Conservation (phyloP, 225 moss, liverwort and hornwort genomes). For the Pseudoscleropodium purum region DNA sequence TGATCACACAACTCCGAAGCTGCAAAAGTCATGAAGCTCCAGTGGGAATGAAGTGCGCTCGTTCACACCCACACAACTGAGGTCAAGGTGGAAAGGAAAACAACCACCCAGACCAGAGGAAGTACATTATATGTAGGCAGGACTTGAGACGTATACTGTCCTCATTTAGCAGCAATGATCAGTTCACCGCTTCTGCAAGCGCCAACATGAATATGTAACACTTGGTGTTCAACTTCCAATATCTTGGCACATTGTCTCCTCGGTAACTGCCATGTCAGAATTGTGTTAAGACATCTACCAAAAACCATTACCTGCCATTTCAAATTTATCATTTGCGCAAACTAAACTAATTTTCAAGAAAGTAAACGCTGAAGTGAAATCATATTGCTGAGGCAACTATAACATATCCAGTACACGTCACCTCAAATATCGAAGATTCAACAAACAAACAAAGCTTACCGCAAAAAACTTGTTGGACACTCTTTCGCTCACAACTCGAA, state of each 20-base stretch:
- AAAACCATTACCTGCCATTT: background rate
- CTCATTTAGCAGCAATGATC: conserved; percentile 16
- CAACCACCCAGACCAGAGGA: background rate
- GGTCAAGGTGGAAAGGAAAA: conserved; percentile 11
- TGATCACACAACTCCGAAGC: background rate
- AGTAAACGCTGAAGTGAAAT: background rate
- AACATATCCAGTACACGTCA: background rate
- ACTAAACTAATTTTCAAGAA: background rate
- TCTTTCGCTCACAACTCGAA: conserved; percentile 62
- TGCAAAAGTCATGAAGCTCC: background rate
- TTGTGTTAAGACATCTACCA: background rate
- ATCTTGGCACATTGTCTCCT: conserved; percentile 82
- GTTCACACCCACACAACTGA: conserved; percentile 14
- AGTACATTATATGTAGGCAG: background rate
- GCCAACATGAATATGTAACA: conserved; percentile 58
- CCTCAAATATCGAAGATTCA: background rate
- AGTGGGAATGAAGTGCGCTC: background rate
- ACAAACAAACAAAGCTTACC: conserved; percentile 18
- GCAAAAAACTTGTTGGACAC: conserved; percentile 39
- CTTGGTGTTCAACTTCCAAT: conserved; percentile 38
- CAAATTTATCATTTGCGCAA: background rate
- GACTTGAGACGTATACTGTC: background rate
- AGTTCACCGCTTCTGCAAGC: conserved; percentile 66
- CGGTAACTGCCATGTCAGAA: conserved; percentile 46
- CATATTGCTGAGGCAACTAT: background rate